A percentile compares a stretch with the other conserved stretches of the same genome.
phyloP scores from a whole-genome alignment of 192 early-diverging fungal species.

The Coemansia sp. region DNA sequence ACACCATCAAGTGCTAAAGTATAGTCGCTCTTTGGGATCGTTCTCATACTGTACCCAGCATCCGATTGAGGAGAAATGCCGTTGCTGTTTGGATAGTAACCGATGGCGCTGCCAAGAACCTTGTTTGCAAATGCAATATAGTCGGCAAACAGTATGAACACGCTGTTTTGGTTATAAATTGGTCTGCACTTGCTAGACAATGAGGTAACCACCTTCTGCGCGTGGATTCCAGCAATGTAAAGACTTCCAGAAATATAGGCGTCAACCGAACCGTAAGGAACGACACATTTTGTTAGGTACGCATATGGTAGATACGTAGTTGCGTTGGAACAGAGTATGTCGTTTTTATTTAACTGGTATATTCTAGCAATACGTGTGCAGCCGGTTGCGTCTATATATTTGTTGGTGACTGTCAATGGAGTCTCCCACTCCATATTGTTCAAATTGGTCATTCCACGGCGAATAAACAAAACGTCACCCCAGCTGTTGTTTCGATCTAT shows the following conservation, averaged over 20 bases:
- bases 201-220: no score
- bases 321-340: constrained; percentile 7
- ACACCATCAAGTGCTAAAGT: neutral
- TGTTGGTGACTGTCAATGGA: neutral
- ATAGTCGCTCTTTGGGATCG: neutral
- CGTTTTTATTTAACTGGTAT: neutral
- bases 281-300: neutral
- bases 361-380: neutral
- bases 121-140: constrained; percentile 5
- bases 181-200: neutral
- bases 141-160: neutral
- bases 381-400: neutral
- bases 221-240: neutral
- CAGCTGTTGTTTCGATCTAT: neutral
- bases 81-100: constrained; percentile 8
- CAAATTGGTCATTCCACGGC: neutral
- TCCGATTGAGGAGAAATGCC: neutral
- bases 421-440: neutral
- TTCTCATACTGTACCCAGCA: neutral
- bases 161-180: neutral
- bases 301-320: neutral
- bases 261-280: neutral
- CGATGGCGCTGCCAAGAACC: neutral
- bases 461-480: neutral
- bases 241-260: neutral